Conservation (phyloP, 495 filamentous ascomycete species). For the Mytilinidion resinicola region DNA sequence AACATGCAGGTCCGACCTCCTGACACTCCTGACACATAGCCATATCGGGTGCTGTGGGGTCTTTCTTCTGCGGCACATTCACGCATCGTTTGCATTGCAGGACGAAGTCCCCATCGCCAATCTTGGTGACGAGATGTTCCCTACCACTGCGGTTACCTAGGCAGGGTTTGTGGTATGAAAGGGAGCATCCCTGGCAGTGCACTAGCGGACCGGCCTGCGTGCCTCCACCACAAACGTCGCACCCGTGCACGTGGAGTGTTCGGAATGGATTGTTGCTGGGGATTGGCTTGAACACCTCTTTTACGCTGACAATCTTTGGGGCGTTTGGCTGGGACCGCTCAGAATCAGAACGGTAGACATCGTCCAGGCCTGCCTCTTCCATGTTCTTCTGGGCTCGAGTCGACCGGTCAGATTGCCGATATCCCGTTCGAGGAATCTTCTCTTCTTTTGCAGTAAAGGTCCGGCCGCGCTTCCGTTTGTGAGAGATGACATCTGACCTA, state of each 20-base stretch:
- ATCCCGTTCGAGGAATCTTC: slow-evolving; percentile 15
- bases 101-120: slow-evolving; percentile 68
- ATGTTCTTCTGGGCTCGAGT: slow-evolving; percentile 46
- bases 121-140: slow-evolving; percentile 92
- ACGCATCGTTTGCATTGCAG: slow-evolving; percentile 87
- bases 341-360: slow-evolving; percentile 49
- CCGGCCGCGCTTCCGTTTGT: slow-evolving; percentile 17
- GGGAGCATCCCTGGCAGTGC: slow-evolving; percentile 85
- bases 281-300: slow-evolving; percentile 60
- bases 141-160: slow-evolving; percentile 64
- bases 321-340: slow-evolving; percentile 11
- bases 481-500: slow-evolving; percentile 13
- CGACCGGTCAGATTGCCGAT: slow-evolving; percentile 34
- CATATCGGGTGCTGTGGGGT: slow-evolving; percentile 59
- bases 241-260: slow-evolving; percentile 58
- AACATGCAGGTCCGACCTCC: slow-evolving; percentile 53
- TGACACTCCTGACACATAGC: slow-evolving; percentile 66
- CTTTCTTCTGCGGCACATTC: slow-evolving; percentile 57
- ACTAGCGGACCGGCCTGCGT: slow-evolving; percentile 54
- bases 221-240: slow-evolving; percentile 63
- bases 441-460: not conserved
- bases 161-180: slow-evolving; percentile 74
- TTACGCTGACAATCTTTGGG: slow-evolving; percentile 54
- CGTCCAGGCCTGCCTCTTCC: slow-evolving; percentile 59
- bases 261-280: slow-evolving; percentile 55